phyloP scores from a whole-genome alignment of 495 filamentous ascomycete species.

The Lasiosphaeris hirsuta region DNA sequence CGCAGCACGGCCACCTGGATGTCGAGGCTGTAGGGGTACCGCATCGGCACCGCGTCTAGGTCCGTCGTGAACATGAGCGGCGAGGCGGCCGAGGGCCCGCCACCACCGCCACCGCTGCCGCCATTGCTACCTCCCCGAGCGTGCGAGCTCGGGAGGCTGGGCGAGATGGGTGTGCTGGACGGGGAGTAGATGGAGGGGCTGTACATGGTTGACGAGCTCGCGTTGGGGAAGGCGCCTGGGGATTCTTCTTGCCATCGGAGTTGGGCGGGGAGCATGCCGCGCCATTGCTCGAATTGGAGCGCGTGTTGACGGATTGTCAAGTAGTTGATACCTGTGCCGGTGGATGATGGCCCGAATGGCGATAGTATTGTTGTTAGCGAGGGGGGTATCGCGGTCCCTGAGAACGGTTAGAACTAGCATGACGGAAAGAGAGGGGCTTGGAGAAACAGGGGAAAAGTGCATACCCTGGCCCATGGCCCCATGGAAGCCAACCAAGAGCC shows the following conservation, averaged over 20 bases:
- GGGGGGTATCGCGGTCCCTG: not conserved
- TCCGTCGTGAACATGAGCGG: conserved; percentile 50
- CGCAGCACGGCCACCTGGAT: conserved; percentile 54
- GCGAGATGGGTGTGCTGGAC: conserved; percentile 15
- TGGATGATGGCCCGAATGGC: conserved; percentile 12
- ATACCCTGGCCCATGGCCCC: conserved; percentile 47
- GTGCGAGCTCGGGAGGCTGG: conserved; percentile 4
- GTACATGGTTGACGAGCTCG: conserved; percentile 19
- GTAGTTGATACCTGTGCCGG: conserved; percentile 12
- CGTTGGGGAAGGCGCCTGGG: conserved; percentile 38
- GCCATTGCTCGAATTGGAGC: conserved; percentile 52
- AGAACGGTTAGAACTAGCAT: not conserved
- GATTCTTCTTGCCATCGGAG: conserved; percentile 55
- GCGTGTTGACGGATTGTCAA: conserved; percentile 46
- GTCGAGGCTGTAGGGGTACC: conserved; percentile 49
- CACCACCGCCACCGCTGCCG: not conserved
- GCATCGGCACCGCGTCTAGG: conserved; percentile 38
- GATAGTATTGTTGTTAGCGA: not conserved
- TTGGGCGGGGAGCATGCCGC: conserved; percentile 48
- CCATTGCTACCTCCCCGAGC: not conserved
- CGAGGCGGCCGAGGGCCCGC: conserved; percentile 6
- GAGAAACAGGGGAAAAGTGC: conserved; percentile 5
- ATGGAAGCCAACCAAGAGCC: conserved; percentile 49
- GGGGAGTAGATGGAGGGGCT: conserved; percentile 20
- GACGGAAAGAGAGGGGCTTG: not conserved